Conservation (phyloP, 768 basidiomycete species). For the Lactarius tabidus region DNA sequence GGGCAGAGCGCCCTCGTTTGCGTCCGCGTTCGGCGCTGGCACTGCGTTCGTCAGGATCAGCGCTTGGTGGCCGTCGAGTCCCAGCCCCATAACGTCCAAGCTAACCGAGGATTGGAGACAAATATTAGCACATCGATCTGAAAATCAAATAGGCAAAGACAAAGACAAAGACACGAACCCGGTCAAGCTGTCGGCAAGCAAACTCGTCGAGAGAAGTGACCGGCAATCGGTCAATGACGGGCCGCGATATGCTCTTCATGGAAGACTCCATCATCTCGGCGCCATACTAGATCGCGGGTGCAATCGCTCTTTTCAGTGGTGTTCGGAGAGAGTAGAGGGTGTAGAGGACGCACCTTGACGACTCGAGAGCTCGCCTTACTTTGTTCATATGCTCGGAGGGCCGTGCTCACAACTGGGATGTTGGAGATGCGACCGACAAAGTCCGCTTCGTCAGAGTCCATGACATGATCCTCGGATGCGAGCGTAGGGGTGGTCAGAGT, state of each 20-base stretch:
- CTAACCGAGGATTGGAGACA: constrained; percentile 11
- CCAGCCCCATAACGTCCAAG: constrained; percentile 21
- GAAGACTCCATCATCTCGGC: constrained; percentile 85
- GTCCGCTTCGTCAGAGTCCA: constrained; percentile 30
- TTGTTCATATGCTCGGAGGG: constrained; percentile 72
- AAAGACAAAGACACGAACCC: constrained; percentile 44
- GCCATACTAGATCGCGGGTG: constrained; percentile 58
- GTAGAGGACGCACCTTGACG: constrained; percentile 62
- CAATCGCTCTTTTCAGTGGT: not conserved
- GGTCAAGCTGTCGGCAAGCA: constrained; percentile 82
- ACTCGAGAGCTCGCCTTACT: constrained; percentile 80
- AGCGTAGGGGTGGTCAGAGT: constrained; percentile 31
- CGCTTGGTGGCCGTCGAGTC: constrained; percentile 10
- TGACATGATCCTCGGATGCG: constrained; percentile 27
- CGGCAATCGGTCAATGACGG: constrained; percentile 76
- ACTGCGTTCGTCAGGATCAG: constrained; percentile 13
- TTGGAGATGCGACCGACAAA: constrained; percentile 59
- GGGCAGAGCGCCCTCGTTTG: constrained; percentile 19
- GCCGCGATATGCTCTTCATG: constrained; percentile 74
- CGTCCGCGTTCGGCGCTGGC: constrained; percentile 10
- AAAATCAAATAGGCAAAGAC: not conserved
- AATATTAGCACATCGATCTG: constrained; percentile 1
- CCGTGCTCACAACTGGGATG: constrained; percentile 69
- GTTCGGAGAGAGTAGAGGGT: not conserved
- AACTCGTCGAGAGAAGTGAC: constrained; percentile 81